Percentiles rank a stretch among this genome's conserved stretches.
Evolutionary conservation across 805 yeast species (phyloP).

Genomic region (Candida dajiaensis): DNA sequence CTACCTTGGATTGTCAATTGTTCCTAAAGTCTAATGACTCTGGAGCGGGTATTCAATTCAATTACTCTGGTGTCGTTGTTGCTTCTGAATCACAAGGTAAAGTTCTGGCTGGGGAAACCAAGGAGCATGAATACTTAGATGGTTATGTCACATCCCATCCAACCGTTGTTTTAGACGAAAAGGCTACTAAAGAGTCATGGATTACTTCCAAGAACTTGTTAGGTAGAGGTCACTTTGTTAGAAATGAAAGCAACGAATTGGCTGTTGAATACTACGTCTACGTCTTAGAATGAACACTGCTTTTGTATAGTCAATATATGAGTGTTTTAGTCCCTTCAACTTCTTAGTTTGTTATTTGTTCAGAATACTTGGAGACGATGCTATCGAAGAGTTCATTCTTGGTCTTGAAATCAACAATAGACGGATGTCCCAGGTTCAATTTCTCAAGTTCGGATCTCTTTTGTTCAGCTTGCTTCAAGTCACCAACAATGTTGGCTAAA

Average conservation of each 20-base stretch:
- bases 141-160: slow-evolving; percentile 47
- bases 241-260: slow-evolving; percentile 38
- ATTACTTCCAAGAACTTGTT: slow-evolving; percentile 39
- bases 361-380: slow-evolving; percentile 54
- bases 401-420: slow-evolving; percentile 50
- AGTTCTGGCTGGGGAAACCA: slow-evolving; percentile 29
- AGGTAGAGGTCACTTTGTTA: slow-evolving; percentile 55
- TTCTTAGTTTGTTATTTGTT: slow-evolving; percentile 9
- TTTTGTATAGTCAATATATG: not conserved
- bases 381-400: slow-evolving; percentile 63
- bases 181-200: slow-evolving; percentile 45
- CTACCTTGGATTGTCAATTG: slow-evolving; percentile 43
- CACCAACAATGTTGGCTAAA: slow-evolving; percentile 50
- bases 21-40: slow-evolving; percentile 36
- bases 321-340: not conserved
- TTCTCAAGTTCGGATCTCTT: slow-evolving; percentile 41
- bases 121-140: slow-evolving; percentile 35
- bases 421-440: slow-evolving; percentile 51
- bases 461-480: slow-evolving; percentile 25
- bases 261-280: slow-evolving; percentile 51
- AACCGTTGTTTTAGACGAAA: slow-evolving; percentile 34
- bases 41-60: slow-evolving; percentile 37
- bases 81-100: slow-evolving; percentile 29
- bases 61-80: slow-evolving; percentile 45
- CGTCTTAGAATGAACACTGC: slow-evolving; percentile 12